Evolutionary conservation across 2,329 filamentous ascomycete genomes (phyloP), one percentile per base, ranked within the genome.

Genomic region (Cercospora sp.): DNA sequence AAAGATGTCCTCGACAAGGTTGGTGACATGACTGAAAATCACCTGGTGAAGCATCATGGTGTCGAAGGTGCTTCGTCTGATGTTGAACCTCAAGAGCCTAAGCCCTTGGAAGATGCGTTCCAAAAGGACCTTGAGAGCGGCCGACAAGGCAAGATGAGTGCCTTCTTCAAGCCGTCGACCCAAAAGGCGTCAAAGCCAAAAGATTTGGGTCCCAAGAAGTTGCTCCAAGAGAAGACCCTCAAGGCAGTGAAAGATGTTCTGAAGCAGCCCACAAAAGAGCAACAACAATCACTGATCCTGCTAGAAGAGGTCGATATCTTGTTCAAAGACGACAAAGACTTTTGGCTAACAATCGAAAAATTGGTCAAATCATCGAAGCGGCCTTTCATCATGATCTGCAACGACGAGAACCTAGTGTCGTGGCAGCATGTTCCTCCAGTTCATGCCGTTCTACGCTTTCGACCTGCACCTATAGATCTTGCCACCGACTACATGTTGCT

Each of bases 11-110:
- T 96, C 36, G 95, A 99, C 75, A 92, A 87, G 73, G 92, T 99
- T 55, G 96, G 95, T 48, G 93, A 99, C 79, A 98, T 99, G 94
- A 95, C 93, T 3, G 90, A 90, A 69, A 98, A 99, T 74, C 95
- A 99, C 79, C 85, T 97, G 1, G 94, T 99, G 20, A 88, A 89
- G 71, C 84, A 84, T 53, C 75, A 78, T 62, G 75, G 74, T 8
- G 69, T 61, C 5, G 64, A 69, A n/a, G 74, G 74, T 18, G 58
- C 67, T 20, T 74, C 76, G 26, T 31, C 68, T 9, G 69, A 72
- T 20, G 3, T 28, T 13, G 69, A 64, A 3, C 77, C 80, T 26
- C 79, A 79, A 36, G 81, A 83, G 16, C 72, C 76, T 2, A 78
- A 77, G 53, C 74, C 72, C 0, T 75, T 79, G 18, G 75, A 79